Evolutionary conservation across 306 rosid species (phyloP).

Genomic region (Betula pendula): DNA sequence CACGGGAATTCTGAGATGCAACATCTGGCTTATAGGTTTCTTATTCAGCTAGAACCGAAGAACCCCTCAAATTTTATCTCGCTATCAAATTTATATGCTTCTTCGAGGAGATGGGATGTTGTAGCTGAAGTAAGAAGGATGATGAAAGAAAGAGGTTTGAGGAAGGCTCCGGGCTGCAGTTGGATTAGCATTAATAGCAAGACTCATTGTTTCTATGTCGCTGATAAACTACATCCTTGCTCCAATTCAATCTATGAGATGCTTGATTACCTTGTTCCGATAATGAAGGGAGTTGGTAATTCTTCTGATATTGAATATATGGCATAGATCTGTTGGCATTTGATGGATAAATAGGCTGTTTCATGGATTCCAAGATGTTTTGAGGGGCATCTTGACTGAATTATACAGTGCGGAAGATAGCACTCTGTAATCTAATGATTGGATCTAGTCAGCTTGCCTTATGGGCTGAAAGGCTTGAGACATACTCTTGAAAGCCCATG

Average conservation of each 20-base stretch:
- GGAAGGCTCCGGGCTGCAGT: constrained; percentile 79
- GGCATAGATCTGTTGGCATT: constrained; percentile 33
- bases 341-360: not conserved
- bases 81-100: constrained; percentile 68
- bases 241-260: constrained; percentile 57
- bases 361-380: not conserved
- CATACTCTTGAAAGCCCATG: not conserved
- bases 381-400: not conserved
- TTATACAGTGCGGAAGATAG: not conserved
- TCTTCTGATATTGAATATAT: constrained; percentile 32
- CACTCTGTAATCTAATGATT: not conserved
- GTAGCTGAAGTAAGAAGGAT: constrained; percentile 64
- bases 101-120: constrained; percentile 64
- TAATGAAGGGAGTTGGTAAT: constrained; percentile 45
- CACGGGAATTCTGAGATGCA: constrained; percentile 56
- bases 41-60: constrained; percentile 67
- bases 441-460: not conserved
- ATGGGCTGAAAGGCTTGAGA: not conserved
- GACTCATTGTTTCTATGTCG: constrained; percentile 67
- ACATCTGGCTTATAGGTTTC: constrained; percentile 58
- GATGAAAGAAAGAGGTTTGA: constrained; percentile 76
- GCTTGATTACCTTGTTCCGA: constrained; percentile 51
- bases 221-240: constrained; percentile 71
- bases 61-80: constrained; percentile 75
- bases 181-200: constrained; percentile 58